Conservation (phyloP, 306 rosid species). For the Adenanthera pavonina region DNA sequence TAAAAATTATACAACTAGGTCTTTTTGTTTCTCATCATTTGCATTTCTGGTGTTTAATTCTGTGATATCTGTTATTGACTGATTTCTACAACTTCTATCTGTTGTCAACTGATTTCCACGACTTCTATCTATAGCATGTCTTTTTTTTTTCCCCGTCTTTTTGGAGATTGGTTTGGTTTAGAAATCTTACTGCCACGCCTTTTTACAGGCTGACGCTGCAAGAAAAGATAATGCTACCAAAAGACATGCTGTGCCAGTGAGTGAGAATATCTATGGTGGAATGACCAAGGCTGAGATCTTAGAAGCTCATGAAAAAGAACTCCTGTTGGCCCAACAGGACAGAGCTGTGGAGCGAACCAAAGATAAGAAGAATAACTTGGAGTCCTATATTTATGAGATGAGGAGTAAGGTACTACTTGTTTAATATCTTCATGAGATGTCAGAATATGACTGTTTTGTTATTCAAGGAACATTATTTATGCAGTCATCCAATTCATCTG, state of each 20-base stretch:
- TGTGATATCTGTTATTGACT: slow-evolving; percentile 1
- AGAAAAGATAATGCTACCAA: slow-evolving; percentile 56
- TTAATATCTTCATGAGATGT: slow-evolving; percentile 25
- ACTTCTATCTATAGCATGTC: slow-evolving; percentile 2
- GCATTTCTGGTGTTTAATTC: slow-evolving; percentile 25
- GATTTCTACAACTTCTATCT: slow-evolving; percentile 20
- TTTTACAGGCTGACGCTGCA: slow-evolving; percentile 63
- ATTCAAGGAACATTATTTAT: slow-evolving; percentile 35
- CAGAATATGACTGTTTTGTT: slow-evolving; percentile 30
- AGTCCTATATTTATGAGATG: slow-evolving; percentile 94
- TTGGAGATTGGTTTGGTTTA: slow-evolving; percentile 22
- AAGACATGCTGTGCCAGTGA: slow-evolving; percentile 68
- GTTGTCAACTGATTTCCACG: slow-evolving; percentile 11
- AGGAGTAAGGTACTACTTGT: slow-evolving; percentile 83
- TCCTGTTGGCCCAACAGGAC: slow-evolving; percentile 78
- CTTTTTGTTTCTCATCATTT: not conserved
- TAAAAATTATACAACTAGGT: not conserved
- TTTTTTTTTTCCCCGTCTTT: not conserved
- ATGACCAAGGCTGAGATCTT: slow-evolving; percentile 74
- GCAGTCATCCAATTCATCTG: slow-evolving; percentile 20
- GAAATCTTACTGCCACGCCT: slow-evolving; percentile 17
- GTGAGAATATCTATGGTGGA: slow-evolving; percentile 74
- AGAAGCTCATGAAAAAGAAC: slow-evolving; percentile 77
- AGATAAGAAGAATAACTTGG: slow-evolving; percentile 86
- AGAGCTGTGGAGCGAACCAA: slow-evolving; percentile 83